These are phyloP conservation scores for Verticillium isaacii DNA, from an alignment of 2,329 filamentous ascomycete species.

Conservation along the genomic window DNA sequence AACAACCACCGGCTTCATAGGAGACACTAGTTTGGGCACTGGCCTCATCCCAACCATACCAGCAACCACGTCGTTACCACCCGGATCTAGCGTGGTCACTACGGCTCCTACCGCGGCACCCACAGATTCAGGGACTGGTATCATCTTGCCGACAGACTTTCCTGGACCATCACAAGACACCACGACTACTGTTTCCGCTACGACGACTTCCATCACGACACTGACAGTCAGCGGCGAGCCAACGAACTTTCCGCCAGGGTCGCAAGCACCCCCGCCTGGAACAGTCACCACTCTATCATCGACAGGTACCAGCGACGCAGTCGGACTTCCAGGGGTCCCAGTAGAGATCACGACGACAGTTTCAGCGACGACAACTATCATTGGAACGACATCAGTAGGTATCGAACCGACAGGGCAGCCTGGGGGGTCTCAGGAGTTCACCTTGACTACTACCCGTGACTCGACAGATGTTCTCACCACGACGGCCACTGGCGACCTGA, in stretches of 20 bases:
- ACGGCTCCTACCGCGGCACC: neutral
- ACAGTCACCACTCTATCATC: neutral
- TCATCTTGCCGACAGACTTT: neutral
- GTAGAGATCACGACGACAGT: neutral
- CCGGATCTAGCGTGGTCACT: neutral
- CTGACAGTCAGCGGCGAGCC: neutral
- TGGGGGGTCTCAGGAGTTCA: neutral
- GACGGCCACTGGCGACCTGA: neutral
- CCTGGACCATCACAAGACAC: neutral
- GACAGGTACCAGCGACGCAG: neutral
- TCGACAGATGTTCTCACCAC: neutral
- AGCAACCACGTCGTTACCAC: neutral
- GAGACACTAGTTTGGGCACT: neutral
- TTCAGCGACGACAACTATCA: neutral
- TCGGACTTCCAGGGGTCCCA: neutral
- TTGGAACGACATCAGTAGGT: neutral
- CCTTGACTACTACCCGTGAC: neutral
- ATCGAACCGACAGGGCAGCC: neutral
- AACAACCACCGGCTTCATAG: neutral
- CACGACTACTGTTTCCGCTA: neutral
- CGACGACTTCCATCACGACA: neutral
- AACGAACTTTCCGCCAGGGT: neutral
- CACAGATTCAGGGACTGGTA: neutral
- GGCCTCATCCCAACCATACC: neutral
- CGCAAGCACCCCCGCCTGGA: neutral